Evolutionary conservation across 2,329 filamentous ascomycete species (phyloP).

Genomic region (Myotisia sp.): DNA sequence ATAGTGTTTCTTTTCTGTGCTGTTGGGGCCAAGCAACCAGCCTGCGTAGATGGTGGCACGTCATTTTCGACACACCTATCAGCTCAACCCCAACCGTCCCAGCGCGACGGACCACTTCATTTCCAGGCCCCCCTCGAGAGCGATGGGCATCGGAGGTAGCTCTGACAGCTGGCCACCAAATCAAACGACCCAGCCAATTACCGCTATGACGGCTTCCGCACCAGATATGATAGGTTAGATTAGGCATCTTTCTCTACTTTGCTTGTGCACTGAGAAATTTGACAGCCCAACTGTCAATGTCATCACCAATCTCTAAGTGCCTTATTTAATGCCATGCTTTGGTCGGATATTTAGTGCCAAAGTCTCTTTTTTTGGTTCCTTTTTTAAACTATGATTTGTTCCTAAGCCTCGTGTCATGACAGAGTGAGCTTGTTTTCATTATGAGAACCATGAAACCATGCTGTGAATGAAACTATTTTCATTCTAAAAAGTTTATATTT

Average conservation of each 20-base stretch:
- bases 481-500: background rate
- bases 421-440: conserved; percentile 1
- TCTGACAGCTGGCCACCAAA: too few species aligned
- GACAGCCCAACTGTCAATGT: too few species aligned
- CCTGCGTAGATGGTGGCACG: background rate
- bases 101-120: conserved; percentile 1
- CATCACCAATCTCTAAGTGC: conserved; percentile 2
- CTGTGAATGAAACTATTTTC: conserved; percentile 1
- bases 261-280: too few species aligned
- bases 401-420: background rate
- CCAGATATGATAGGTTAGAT: too few species aligned
- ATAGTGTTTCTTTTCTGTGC: background rate
- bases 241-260: too few species aligned
- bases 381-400: conserved; percentile 4
- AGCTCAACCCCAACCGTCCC: conserved; percentile 1
- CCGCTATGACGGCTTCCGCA: too few species aligned
- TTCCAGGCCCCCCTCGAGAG: too few species aligned
- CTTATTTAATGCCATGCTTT: conserved; percentile 1
- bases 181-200: too few species aligned
- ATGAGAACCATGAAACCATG: background rate
- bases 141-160: too few species aligned
- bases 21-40: background rate
- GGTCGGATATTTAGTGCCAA: conserved; percentile 4
- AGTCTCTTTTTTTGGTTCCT: background rate
- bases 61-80: conserved; percentile 2